phyloP scores from a whole-genome alignment of 371 early-diverging fungal species.

The Mucor racemosus region DNA sequence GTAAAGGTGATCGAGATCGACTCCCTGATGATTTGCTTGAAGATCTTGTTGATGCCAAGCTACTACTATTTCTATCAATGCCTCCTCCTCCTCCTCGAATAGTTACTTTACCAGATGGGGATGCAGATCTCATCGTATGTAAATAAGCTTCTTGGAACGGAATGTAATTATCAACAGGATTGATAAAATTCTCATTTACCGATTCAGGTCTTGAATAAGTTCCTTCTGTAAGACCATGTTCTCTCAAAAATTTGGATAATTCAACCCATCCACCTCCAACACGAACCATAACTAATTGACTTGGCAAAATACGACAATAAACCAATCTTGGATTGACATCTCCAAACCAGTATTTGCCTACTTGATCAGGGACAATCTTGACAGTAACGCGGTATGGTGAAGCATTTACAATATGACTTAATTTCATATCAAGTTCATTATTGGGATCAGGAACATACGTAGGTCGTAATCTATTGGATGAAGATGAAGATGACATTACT shows the following conservation, averaged over 20 bases:
- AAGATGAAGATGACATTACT: background rate
- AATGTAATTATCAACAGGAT: background rate
- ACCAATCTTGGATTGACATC: conserved; percentile 57
- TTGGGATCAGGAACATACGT: conserved; percentile 35
- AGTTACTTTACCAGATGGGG: conserved; percentile 48
- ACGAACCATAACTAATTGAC: conserved; percentile 78
- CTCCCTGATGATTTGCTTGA: conserved; percentile 40
- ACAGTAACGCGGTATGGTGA: conserved; percentile 33
- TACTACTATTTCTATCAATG: conserved; percentile 20
- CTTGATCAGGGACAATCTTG: conserved; percentile 48
- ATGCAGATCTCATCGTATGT: conserved; percentile 32
- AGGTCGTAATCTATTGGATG: background rate
- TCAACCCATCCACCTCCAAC: conserved; percentile 87
- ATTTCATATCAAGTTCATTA: conserved; percentile 32
- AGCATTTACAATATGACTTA: conserved; percentile 64
- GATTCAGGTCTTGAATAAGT: conserved; percentile 15
- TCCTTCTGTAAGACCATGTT: conserved; percentile 36
- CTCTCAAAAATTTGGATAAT: conserved; percentile 51
- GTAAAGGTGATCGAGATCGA: conserved; percentile 33
- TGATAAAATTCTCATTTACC: background rate
- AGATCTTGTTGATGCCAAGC: conserved; percentile 36
- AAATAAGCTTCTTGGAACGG: conserved; percentile 33
- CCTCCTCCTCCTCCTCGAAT: conserved; percentile 44
- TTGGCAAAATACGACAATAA: conserved; percentile 64
- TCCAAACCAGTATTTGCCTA: conserved; percentile 73